Percentiles rank a stretch among this genome's conserved stretches.
These are phyloP conservation scores for Fragaria nilgerrensis DNA, from an alignment of 306 rosid species.

Conservation along the genomic window DNA sequence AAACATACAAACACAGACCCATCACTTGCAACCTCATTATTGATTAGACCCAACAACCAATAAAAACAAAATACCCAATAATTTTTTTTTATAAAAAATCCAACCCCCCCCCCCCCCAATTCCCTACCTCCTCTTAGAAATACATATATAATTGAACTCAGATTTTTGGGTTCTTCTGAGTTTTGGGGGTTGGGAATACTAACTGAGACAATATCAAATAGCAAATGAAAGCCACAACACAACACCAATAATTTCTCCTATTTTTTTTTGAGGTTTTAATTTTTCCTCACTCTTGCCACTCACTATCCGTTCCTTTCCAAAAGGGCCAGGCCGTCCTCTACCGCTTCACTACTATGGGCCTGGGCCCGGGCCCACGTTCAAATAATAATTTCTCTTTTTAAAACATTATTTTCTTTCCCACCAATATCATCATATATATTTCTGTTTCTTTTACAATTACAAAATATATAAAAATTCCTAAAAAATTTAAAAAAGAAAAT, in stretches of 20 bases:
- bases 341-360: slow-evolving; percentile 46
- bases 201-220: neutral
- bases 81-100: slow-evolving; percentile 4
- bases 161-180: neutral
- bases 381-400: neutral
- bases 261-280: slow-evolving; percentile 21
- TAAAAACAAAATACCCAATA: neutral
- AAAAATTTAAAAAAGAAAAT: neutral
- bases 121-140: neutral
- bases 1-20: slow-evolving; percentile 18
- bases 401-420: neutral
- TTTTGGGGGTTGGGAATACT: neutral
- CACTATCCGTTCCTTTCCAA: slow-evolving; percentile 42
- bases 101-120: slow-evolving; percentile 3
- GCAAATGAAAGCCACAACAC: neutral
- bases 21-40: slow-evolving; percentile 20
- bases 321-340: slow-evolving; percentile 64
- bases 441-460: slow-evolving; percentile 47
- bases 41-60: slow-evolving; percentile 36
- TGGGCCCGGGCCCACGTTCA: slow-evolving; percentile 29
- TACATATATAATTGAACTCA: neutral
- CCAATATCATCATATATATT: neutral
- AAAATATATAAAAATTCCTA: slow-evolving; percentile 17
- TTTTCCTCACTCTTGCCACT: neutral
- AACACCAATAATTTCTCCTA: neutral